Evolutionary conservation across 1,139 yeast species (phyloP), one percentile per base, ranked within the genome.

Genomic region (Geotrichum candidum): DNA sequence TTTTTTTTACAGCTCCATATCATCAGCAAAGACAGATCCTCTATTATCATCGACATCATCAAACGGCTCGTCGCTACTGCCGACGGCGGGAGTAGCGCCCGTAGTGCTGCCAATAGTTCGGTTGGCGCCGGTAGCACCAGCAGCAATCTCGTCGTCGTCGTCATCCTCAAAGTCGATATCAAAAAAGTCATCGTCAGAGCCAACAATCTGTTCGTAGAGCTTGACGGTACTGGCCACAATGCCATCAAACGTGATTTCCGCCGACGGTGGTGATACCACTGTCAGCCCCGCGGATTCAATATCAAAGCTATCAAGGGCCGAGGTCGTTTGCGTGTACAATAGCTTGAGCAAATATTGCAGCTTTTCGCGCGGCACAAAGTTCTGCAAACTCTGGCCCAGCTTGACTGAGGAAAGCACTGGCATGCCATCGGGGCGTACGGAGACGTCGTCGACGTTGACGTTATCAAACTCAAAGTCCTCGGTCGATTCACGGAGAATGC

Each of bases 151-250:
- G 54, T 68, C 74, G 50, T 87, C 94, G 60, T 89, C 96, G 25
- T 91, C 97, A 72, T 92, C 98, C 75, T 92, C 98, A 72, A 92
- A 92, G 74, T 92, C 98, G 46, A 92, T 90, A 74, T 90, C 97
- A 70, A 92, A 92, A 76, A 92, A 92, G 74, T 92, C 98, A 68
- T 92, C 98, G 71, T 89, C 96, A 4, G 96, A 83, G 2, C 98
- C 98, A 4, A 95, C 95, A 65, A 92, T 84, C 64, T 82, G 80
- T 63, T 84, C 85, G 73, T 89, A 94, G 53, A 92, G 73, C 29
- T 83, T 77, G 70, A 85, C 86, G n/a, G 92, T 91, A 65, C 90
- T 94, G 7, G 91, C 84, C 31, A 92, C 84, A 11, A 88, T 83
- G 35, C 97, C 98, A 72, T 92, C 98, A 73, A 91, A 92, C 56